Conservation (phyloP, 768 basidiomycete genomes). For the Trametes meyenii region DNA sequence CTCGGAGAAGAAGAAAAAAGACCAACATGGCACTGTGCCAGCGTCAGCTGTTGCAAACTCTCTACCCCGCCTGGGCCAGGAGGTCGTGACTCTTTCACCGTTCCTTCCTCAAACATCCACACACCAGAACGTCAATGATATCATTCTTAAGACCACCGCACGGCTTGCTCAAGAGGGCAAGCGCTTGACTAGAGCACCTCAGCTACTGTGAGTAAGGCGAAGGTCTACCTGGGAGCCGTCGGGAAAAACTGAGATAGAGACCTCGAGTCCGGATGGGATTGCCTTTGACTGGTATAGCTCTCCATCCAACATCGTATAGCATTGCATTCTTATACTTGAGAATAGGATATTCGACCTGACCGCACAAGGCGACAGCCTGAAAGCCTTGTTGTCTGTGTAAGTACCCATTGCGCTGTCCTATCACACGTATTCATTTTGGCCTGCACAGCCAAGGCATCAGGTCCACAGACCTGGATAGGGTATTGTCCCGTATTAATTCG, state of each 20-base stretch:
- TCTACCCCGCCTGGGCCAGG: conserved; percentile 1
- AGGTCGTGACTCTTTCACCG: conserved; percentile 4
- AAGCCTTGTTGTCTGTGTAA: conserved; percentile 17
- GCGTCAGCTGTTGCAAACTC: not conserved
- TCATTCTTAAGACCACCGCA: conserved; percentile 17
- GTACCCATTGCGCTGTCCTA: not conserved
- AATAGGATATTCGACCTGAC: conserved; percentile 21
- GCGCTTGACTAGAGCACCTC: conserved; percentile 21
- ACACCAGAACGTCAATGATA: conserved; percentile 19
- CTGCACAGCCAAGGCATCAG: conserved; percentile 20
- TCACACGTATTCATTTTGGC: not conserved
- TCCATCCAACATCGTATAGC: not conserved
- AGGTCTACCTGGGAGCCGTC: not conserved
- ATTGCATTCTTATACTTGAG: not conserved
- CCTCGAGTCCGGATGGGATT: conserved; percentile 22
- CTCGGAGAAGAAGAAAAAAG: not conserved
- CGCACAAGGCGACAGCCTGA: conserved; percentile 14
- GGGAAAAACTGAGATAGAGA: not conserved
- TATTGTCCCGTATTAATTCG: conserved; percentile 7
- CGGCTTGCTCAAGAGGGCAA: conserved; percentile 22
- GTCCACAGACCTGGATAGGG: conserved; percentile 11
- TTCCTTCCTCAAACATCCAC: not conserved
- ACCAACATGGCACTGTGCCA: not conserved
- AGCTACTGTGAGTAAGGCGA: conserved; percentile 21
- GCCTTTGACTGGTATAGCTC: conserved; percentile 23